These are phyloP conservation scores for Fusarium humuli DNA, from an alignment of 2,329 filamentous ascomycete species.

Conservation along the genomic window DNA sequence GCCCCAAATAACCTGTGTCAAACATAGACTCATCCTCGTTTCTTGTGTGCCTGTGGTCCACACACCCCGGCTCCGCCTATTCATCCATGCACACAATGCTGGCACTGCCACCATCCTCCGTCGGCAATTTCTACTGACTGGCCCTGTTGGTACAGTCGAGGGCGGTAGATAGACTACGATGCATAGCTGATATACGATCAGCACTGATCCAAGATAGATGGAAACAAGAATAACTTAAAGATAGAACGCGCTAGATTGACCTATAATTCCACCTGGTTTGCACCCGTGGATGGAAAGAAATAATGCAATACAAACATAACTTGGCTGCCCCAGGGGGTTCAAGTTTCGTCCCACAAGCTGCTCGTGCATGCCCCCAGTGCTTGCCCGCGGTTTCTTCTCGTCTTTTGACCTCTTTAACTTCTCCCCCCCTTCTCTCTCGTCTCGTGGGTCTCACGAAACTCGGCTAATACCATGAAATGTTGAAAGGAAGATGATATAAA, in stretches of 20 bases:
- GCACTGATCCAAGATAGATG: background rate
- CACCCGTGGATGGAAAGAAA: conserved; percentile 28
- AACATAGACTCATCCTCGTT: background rate
- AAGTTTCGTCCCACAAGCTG: conserved; percentile 23
- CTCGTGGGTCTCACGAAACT: conserved; percentile 11
- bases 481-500: conserved; percentile 1
- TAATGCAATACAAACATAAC: conserved; percentile 28
- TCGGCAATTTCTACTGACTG: conserved; percentile 29
- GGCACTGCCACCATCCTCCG: conserved; percentile 39
- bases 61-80: conserved; percentile 36
- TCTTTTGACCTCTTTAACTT: conserved; percentile 15
- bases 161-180: background rate
- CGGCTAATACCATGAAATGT: conserved; percentile 7
- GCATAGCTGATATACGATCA: background rate
- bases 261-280: conserved; percentile 10
- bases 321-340: conserved; percentile 3
- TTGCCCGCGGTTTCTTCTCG: conserved; percentile 4
- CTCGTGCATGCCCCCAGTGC: conserved; percentile 6
- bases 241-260: conserved; percentile 28
- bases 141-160: conserved; percentile 9
- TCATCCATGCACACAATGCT: conserved; percentile 31
- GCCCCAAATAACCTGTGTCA: conserved; percentile 12
- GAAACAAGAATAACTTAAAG: conserved; percentile 1
- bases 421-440: background rate
- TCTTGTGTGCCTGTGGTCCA: conserved; percentile 25